Conservation (phyloP, 305 asterid species). For the Lippia alba region DNA sequence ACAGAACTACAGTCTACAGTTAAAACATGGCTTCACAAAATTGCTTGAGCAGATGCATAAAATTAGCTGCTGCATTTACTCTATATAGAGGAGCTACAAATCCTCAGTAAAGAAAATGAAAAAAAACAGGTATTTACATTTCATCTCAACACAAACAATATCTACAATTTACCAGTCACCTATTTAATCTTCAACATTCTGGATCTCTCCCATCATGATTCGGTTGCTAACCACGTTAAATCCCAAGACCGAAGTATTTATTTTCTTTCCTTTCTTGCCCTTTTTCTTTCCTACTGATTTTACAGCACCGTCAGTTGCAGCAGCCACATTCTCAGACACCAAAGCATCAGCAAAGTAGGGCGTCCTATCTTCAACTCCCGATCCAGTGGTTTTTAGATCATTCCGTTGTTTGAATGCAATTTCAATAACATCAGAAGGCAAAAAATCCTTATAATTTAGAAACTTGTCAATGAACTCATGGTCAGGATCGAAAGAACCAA, state of each 20-base stretch:
- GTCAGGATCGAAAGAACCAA: conserved; percentile 73
- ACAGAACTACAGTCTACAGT: too few relatives aligned
- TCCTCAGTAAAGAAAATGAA: too few relatives aligned
- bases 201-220: conserved; percentile 94
- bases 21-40: conserved; percentile 39
- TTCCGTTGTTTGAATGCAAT: conserved; percentile 60
- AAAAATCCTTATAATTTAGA: conserved; percentile 73
- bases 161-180: conserved; percentile 41
- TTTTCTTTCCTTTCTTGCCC: conserved; percentile 77
- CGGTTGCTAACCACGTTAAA: conserved; percentile 86
- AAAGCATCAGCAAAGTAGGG: conserved; percentile 32
- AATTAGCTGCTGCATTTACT: conserved; percentile 47
- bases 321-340: conserved; percentile 37
- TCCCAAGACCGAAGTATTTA: conserved; percentile 73
- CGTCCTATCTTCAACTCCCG: conserved; percentile 36
- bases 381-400: conserved; percentile 42
- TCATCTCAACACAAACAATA: conserved; percentile 42
- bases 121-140: too few relatives aligned
- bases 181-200: conserved; percentile 64
- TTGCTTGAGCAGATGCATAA: conserved; percentile 44
- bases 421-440: conserved; percentile 70
- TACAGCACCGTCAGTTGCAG: conserved; percentile 42
- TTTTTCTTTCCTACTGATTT: conserved; percentile 67
- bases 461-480: conserved; percentile 83
- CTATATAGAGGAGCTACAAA: conserved; percentile 39